Base-by-base conservation (phyloP, 2,329 filamentous ascomycete genomes). In the Colletotrichum simmondsii region DNA sequence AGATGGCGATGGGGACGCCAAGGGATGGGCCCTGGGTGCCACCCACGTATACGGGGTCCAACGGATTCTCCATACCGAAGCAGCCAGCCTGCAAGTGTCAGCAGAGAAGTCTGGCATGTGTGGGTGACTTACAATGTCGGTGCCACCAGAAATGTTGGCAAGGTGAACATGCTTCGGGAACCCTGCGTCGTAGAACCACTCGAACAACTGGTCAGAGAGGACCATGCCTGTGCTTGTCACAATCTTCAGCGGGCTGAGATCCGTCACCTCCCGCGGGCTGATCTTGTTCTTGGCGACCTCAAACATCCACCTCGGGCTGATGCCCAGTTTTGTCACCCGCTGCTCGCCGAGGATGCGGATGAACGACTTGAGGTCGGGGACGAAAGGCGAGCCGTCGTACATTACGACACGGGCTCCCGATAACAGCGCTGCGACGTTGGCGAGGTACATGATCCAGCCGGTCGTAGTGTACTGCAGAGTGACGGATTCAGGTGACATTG, bases 361-460 rank as follows among this genome's bases (percentile, higher is more conserved):
- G 76, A 95, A 90, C 4, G 89, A 87, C 22, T 84, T 87, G 1
- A 90, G 83, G 74, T 94, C 90, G 0, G 94, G 94, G 58, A 91
- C 83, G 81, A 97, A 95, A 0, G 94, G 94, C 10, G 92, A 94
- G 4, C 94, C 95, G 78, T 97, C 94, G 79, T 97, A 97, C n/a
- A 96, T 84, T 2, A 97, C 81, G 1, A 88, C 85, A 6, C 90
- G 87, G 0, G 87, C 86, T 8, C 94, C 93, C 52, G 86, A 83
- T 1, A 92, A 77, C 8, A 96, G 84, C 4, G 86, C 84, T 24
- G 87, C 85, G 0, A 94, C 85, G 49, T 87, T 89, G 3, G 86
- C 83, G 10, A 95, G 84, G 79, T 96, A 97, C 94, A 97, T 97
- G 82, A 97, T 97, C 94, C 94, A 97, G 0, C 93, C 93, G 0